A percentile compares a stretch with the other conserved stretches of the same genome.
These are phyloP conservation scores for Botrytis aclada DNA, from an alignment of 2,329 filamentous ascomycete genomes.

Conservation along the genomic window DNA sequence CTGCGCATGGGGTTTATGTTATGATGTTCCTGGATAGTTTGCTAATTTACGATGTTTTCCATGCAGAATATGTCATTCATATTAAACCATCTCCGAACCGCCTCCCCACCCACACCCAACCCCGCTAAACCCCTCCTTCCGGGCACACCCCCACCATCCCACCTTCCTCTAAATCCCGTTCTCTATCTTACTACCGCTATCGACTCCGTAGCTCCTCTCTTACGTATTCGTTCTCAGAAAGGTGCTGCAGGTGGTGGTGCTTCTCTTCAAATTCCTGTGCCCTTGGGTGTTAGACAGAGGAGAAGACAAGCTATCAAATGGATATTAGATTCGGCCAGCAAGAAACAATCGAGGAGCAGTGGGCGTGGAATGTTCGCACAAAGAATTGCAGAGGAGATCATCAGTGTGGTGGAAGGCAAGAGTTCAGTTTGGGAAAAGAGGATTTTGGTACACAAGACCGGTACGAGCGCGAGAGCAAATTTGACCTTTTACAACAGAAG, in stretches of 20 bases:
- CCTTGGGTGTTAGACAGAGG: conserved; percentile 71
- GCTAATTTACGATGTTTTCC: not conserved
- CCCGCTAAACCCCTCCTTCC: conserved; percentile 69
- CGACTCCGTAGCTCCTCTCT: conserved; percentile 86
- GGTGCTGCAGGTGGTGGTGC: conserved; percentile 84
- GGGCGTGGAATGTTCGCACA: conserved; percentile 71
- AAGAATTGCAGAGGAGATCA: conserved; percentile 79
- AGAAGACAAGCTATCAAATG: conserved; percentile 77
- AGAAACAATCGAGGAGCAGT: conserved; percentile 69
- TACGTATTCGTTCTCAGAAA: conserved; percentile 72
- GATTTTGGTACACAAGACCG: conserved; percentile 73
- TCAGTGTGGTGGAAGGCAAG: conserved; percentile 82
- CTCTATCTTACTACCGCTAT: conserved; percentile 87
- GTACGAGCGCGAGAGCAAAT: conserved; percentile 75
- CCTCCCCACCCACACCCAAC: conserved; percentile 73
- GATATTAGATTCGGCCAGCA: conserved; percentile 82
- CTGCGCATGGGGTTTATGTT: conserved; percentile 23
- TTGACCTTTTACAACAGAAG: conserved; percentile 41
- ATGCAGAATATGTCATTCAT: conserved; percentile 77
- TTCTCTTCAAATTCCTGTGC: conserved; percentile 77
- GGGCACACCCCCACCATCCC: conserved; percentile 69
- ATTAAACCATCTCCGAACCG: conserved; percentile 79
- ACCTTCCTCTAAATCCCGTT: conserved; percentile 85
- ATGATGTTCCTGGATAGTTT: not conserved
- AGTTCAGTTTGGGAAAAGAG: conserved; percentile 84